These are phyloP conservation scores for Pterulicium gracile DNA, from an alignment of 1,284 basidiomycete genomes.

Conservation along the genomic window DNA sequence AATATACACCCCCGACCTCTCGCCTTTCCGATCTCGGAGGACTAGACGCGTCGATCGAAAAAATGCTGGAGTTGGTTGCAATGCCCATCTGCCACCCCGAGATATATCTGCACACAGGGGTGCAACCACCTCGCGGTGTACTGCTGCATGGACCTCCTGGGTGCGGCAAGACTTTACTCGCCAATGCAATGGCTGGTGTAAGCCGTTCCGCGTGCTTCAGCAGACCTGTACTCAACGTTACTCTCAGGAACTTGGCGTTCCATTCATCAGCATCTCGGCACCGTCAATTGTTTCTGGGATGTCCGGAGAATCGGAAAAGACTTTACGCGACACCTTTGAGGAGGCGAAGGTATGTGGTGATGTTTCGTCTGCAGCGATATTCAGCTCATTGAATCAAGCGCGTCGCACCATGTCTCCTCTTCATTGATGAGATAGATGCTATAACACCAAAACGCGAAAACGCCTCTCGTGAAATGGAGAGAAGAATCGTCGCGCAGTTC, in stretches of 20 bases:
- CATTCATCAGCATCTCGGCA: slow-evolving; percentile 90
- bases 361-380: neutral
- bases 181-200: slow-evolving; percentile 89
- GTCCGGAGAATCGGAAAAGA: slow-evolving; percentile 97
- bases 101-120: slow-evolving; percentile 88
- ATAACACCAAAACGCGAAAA: slow-evolving; percentile 97
- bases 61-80: slow-evolving; percentile 90
- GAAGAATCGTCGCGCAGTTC: slow-evolving; percentile 94
- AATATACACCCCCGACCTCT: slow-evolving; percentile 55
- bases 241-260: slow-evolving; percentile 75
- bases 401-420: slow-evolving; percentile 81
- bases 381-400: slow-evolving; percentile 34
- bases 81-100: slow-evolving; percentile 95
- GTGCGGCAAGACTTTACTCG: slow-evolving; percentile 90
- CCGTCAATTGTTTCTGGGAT: slow-evolving; percentile 95
- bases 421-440: slow-evolving; percentile 97
- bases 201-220: slow-evolving; percentile 18
- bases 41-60: slow-evolving; percentile 78
- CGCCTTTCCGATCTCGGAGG: slow-evolving; percentile 85
- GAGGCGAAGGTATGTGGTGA: slow-evolving; percentile 65
- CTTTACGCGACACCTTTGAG: slow-evolving; percentile 91
- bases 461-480: slow-evolving; percentile 96
- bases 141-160: slow-evolving; percentile 93
- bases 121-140: slow-evolving; percentile 90
- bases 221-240: slow-evolving; percentile 6